Evolutionary conservation across 768 basidiomycete genomes (phyloP).

Genomic region (Lactarius sanguifluus): DNA sequence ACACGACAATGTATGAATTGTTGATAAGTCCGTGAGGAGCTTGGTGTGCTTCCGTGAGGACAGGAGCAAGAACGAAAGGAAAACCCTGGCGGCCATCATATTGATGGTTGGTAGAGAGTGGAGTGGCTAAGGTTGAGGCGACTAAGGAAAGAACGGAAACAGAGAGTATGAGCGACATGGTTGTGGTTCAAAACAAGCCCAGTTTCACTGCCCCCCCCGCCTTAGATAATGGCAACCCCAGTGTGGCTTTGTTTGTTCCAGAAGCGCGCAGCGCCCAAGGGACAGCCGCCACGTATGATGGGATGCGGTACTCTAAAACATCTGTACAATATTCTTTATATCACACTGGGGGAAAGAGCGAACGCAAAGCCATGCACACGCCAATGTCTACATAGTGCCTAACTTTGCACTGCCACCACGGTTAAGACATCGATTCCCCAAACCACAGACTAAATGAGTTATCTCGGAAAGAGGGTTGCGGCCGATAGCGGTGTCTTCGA

Average conservation of each 20-base stretch:
- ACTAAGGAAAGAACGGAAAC: slow-evolving; percentile 38
- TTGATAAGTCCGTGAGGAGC: slow-evolving; percentile 73
- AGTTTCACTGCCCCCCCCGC: not conserved
- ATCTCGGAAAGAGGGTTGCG: slow-evolving; percentile 18
- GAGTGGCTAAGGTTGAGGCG: slow-evolving; percentile 42
- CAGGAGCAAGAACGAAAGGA: slow-evolving; percentile 57
- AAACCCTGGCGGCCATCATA: slow-evolving; percentile 39
- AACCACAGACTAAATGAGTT: slow-evolving; percentile 22
- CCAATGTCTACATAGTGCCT: not conserved
- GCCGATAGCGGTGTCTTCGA: slow-evolving; percentile 3
- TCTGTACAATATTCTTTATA: not conserved
- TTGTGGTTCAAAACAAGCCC: slow-evolving; percentile 35
- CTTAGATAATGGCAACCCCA: not conserved
- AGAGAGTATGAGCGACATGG: slow-evolving; percentile 30
- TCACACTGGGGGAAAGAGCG: not conserved
- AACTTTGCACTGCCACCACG: not conserved
- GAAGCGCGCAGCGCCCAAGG: not conserved
- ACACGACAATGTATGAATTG: slow-evolving; percentile 93
- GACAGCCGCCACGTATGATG: not conserved
- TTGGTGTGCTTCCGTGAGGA: slow-evolving; percentile 45
- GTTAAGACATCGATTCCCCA: not conserved
- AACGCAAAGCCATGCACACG: not conserved
- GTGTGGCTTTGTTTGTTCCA: slow-evolving; percentile 22
- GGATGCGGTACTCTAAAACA: not conserved
- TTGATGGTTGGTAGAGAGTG: slow-evolving; percentile 47